Evolutionary conservation across 805 yeast genomes (phyloP).

Genomic region (Komagataella ulmi): DNA sequence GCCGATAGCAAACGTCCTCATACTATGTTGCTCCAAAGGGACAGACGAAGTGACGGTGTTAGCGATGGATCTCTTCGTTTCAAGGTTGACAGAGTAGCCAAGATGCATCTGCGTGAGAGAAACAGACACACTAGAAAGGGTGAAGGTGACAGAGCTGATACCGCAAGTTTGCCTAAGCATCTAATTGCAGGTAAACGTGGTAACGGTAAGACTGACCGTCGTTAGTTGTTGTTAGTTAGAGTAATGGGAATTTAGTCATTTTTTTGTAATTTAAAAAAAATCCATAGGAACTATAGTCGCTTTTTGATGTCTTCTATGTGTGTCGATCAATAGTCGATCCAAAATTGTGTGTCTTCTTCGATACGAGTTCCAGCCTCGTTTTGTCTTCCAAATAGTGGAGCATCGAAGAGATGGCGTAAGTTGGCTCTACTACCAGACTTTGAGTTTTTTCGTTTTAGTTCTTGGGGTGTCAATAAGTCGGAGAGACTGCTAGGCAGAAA

Average conservation of each 20-base stretch:
- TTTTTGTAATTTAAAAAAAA: conserved; percentile 4
- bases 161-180: conserved; percentile 85
- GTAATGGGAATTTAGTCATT: neutral
- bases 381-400: conserved; percentile 8
- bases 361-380: conserved; percentile 25
- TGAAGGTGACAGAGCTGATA: conserved; percentile 88
- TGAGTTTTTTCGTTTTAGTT: conserved; percentile 55
- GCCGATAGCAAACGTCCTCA: conserved; percentile 19
- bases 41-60: conserved; percentile 80
- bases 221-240: conserved; percentile 27
- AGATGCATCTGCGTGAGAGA: conserved; percentile 87
- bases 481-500: conserved; percentile 70
- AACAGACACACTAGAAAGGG: conserved; percentile 87
- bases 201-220: conserved; percentile 82
- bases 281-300: conserved; percentile 5
- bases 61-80: conserved; percentile 67
- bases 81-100: conserved; percentile 78
- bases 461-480: conserved; percentile 77
- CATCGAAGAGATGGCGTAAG: neutral
- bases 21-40: conserved; percentile 49
- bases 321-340: neutral
- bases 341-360: neutral
- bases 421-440: conserved; percentile 23
- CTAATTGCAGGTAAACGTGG: conserved; percentile 95
- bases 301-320: neutral